Evolutionary conservation across 257 asterid species (phyloP).

Genomic region (Salvia rosmarinus): DNA sequence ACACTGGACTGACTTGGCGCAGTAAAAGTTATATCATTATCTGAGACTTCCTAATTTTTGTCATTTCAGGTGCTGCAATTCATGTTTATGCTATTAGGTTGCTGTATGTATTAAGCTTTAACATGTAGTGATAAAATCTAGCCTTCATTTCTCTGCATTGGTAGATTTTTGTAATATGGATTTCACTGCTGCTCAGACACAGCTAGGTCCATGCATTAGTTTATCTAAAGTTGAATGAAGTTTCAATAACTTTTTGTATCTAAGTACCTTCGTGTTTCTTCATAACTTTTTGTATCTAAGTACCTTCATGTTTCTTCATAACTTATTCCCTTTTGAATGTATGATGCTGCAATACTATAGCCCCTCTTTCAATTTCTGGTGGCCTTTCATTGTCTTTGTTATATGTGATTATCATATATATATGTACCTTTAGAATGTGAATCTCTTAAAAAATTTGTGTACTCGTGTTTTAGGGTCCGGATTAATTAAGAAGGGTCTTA

Average conservation of each 20-base stretch:
- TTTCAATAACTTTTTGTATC: too few species aligned
- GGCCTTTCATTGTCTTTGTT: too few species aligned
- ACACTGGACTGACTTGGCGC: neutral
- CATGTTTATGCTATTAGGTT: neutral
- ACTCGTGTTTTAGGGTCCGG: conserved; percentile 61
- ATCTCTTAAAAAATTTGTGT: too few species aligned
- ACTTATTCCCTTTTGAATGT: neutral
- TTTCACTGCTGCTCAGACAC: neutral
- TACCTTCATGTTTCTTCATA: too few species aligned
- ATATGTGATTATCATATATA: too few species aligned
- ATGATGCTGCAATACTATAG: too few species aligned
- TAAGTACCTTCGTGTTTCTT: neutral
- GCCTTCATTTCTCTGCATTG: conserved; percentile 4
- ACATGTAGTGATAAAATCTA: neutral
- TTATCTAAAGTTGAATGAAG: conserved; percentile 4
- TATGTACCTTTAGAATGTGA: too few species aligned
- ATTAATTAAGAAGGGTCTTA: conserved; percentile 68
- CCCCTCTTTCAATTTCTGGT: too few species aligned
- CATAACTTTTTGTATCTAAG: too few species aligned
- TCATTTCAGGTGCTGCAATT: neutral
- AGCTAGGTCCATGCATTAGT: neutral
- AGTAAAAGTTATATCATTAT: neutral
- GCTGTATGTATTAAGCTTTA: neutral
- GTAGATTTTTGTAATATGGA: neutral
- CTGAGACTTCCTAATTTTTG: neutral